phyloP scores from a whole-genome alignment of 2,329 filamentous ascomycete species.

The Fusarium metavorans region DNA sequence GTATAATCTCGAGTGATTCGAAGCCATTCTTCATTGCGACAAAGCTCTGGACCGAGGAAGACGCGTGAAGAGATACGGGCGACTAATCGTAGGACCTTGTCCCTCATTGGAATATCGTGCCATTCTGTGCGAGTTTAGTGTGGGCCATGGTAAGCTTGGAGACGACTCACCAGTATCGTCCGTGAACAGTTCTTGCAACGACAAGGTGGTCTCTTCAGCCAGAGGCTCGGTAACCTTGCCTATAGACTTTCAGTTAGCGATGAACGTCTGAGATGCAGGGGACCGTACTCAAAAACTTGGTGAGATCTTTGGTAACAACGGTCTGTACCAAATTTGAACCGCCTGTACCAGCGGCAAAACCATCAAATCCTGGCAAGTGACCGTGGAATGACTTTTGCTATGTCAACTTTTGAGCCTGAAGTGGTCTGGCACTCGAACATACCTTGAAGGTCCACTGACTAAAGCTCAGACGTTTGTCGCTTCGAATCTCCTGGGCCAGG shows the following conservation, averaged over 20 bases:
- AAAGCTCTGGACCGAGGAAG: conserved; percentile 6
- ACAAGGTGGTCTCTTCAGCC: background rate
- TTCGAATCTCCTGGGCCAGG: background rate
- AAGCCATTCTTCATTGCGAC: background rate
- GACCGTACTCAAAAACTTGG: background rate
- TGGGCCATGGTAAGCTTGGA: background rate
- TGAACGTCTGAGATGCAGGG: rapidly evolving
- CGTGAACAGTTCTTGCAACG: background rate
- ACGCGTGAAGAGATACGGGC: background rate
- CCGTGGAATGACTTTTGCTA: background rate
- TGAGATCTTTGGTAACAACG: background rate
- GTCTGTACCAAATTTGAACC: background rate
- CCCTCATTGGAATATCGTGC: background rate
- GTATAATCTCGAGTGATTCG: conserved; percentile 3
- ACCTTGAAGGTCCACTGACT: background rate
- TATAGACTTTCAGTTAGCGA: background rate
- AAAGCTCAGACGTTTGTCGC: background rate
- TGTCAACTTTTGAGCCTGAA: background rate
- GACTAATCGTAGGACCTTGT: background rate
- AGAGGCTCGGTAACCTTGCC: background rate
- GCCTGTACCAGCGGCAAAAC: background rate
- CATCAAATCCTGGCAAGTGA: background rate
- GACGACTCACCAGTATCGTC: background rate
- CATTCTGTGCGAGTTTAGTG: background rate
- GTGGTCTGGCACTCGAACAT: background rate